phyloP scores from a whole-genome alignment of 1,139 yeast genomes.

The Candida dubliniensis region DNA sequence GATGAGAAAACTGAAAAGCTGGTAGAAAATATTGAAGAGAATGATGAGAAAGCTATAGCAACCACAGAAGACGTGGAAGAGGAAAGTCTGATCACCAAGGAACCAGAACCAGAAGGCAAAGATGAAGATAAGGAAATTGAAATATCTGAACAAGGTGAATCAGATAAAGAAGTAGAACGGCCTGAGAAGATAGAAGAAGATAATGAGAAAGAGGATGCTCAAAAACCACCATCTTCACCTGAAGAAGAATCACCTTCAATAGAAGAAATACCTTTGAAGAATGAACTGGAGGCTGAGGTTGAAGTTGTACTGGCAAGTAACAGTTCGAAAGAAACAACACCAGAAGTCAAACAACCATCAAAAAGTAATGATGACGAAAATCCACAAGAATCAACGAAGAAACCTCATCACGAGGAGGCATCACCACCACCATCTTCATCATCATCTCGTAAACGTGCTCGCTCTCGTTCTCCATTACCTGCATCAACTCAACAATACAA shows the following conservation, averaged over 20 bases:
- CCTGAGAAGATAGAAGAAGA: constrained; percentile 2
- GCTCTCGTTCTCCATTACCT: constrained; percentile 29
- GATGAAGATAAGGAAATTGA: constrained; percentile 7
- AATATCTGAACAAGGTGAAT: constrained; percentile 5
- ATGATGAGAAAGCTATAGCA: constrained; percentile 5
- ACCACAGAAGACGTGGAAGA: constrained; percentile 11
- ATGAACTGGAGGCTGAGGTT: constrained; percentile 1
- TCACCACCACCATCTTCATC: neutral
- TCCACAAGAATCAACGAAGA: neutral
- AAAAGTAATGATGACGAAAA: neutral
- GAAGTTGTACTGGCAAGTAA: neutral
- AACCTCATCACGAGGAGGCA: neutral
- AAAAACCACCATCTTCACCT: neutral
- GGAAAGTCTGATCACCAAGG: neutral
- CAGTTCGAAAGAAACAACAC: too few species aligned
- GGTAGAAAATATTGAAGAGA: constrained; percentile 6
- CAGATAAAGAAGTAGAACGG: neutral
- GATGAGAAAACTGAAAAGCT: constrained; percentile 8
- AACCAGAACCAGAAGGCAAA: constrained; percentile 5
- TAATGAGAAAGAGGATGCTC: neutral
- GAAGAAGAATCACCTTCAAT: neutral
- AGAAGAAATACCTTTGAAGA: neutral
- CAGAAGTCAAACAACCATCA: too few species aligned
- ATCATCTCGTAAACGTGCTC: constrained; percentile 15
- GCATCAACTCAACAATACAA: constrained; percentile 36